Evolutionary conservation across 1,284 basidiomycete genomes (phyloP).

Genomic region (Vanrija humicola): DNA sequence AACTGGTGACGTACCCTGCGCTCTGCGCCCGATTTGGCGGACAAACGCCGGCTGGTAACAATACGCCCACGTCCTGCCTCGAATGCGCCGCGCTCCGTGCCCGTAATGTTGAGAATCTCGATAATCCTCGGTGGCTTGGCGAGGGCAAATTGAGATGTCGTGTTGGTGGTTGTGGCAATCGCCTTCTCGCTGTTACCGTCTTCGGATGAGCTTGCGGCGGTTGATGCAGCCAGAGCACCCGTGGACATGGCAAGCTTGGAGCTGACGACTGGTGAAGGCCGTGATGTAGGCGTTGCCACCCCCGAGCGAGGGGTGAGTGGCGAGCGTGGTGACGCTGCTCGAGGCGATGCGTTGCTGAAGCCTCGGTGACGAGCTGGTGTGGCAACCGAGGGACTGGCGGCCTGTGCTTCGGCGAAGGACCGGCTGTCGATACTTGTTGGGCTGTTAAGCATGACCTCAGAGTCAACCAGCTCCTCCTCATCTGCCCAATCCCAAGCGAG

Average conservation of each 20-base stretch:
- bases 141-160: conserved; percentile 13
- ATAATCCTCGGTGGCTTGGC: conserved; percentile 21
- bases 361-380: neutral
- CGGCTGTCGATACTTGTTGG: neutral
- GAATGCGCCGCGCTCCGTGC: conserved; percentile 33
- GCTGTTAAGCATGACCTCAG: conserved; percentile 13
- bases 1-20: conserved; percentile 35
- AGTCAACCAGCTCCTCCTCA: conserved; percentile 11
- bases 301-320: neutral
- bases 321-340: neutral
- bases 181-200: neutral
- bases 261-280: neutral
- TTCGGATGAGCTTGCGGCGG: neutral
- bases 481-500: conserved; percentile 74
- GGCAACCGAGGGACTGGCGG: conserved; percentile 51
- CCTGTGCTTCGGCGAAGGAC: conserved; percentile 34
- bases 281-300: neutral
- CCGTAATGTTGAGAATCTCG: conserved; percentile 27
- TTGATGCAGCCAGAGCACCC: neutral
- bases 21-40: conserved; percentile 43
- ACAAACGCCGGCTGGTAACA: conserved; percentile 46
- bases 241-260: neutral
- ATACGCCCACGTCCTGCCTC: conserved; percentile 35
- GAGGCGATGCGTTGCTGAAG: neutral
- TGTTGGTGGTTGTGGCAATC: conserved; percentile 2